Base-by-base conservation (phyloP, 495 filamentous ascomycete species). In the Penicillium robsamsonii region DNA sequence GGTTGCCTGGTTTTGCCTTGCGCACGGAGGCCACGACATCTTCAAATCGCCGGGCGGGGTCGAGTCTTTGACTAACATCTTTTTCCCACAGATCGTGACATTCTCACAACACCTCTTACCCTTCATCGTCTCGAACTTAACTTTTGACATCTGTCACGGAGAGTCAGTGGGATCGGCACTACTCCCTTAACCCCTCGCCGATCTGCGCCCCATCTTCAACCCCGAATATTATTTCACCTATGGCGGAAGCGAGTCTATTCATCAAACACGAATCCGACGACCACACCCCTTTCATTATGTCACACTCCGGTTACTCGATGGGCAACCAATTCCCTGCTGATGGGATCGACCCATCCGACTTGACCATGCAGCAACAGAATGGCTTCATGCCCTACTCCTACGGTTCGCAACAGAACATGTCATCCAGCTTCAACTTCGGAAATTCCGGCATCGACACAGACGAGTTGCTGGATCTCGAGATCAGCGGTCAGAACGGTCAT, bases 271-370 rank as follows among this genome's bases (percentile, higher is more conserved):
- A 92, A 73, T 83, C 86, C 52, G 81, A 89, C 72, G 86, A 90
- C 59, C 79, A 81, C 60, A 85, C 67, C 48, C 67, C 69, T 44
- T 79, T 79, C 64, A 79, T 77, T 66, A 81, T 83, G 68, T 75
- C 74, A 64, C 79, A 85, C 53, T 79, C 78, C 65, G 76, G 79
- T 57, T 89, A 82, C 69, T 77, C 78, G 48, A 83, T 88, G 79
- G 67, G 77, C 25, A 81, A 85, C 55, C 88, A 91, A 57, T 92
- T 90, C 67, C 81, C 81, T 55, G 76, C 78, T 58, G 81, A 81
- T 46, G 81, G 82, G 66, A 86, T 97, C 58, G 90, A 97, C 64
- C 94, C 94, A 3, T 93, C 88, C 44, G 90, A 94, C 45, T 78
- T 98, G 55, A 84, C 85, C 50, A 90, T 93, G 84, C 77, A 76